These are phyloP conservation scores for Pseudogymnoascus sp. DNA, from an alignment of 2,329 filamentous ascomycete genomes.

Conservation along the genomic window DNA sequence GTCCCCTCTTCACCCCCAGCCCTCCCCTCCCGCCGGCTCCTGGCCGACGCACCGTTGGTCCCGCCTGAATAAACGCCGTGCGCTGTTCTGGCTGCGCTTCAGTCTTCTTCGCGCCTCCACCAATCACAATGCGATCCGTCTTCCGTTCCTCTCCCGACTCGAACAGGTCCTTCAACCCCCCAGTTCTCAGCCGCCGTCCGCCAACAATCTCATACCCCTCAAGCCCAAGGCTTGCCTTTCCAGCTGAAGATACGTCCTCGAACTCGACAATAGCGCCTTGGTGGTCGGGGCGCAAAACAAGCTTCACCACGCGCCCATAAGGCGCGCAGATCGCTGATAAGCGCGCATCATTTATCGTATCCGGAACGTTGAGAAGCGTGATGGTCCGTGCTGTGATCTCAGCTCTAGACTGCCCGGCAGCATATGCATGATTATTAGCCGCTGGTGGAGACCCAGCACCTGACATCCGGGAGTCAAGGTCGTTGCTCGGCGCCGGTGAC, in stretches of 20 bases:
- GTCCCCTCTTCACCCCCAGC: constrained; percentile 28
- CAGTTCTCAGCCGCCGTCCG: constrained; percentile 45
- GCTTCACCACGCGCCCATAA: constrained; percentile 62
- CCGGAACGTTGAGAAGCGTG: constrained; percentile 75
- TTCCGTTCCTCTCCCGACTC: constrained; percentile 39
- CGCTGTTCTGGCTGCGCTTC: constrained; percentile 32
- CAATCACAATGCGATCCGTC: constrained; percentile 33
- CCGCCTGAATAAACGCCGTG: constrained; percentile 21
- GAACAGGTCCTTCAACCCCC: constrained; percentile 46
- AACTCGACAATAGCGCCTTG: constrained; percentile 84
- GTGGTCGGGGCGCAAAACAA: constrained; percentile 72
- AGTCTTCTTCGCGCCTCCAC: constrained; percentile 26
- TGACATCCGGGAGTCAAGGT: constrained; percentile 27
- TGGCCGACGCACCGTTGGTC: constrained; percentile 27
- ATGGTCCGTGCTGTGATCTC: constrained; percentile 62
- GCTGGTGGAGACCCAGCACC: constrained; percentile 25
- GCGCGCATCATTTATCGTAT: constrained; percentile 84
- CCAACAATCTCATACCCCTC: constrained; percentile 45
- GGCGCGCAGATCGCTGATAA: constrained; percentile 65
- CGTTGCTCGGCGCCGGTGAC: constrained; percentile 25
- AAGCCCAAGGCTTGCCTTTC: constrained; percentile 57
- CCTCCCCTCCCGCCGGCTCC: constrained; percentile 30
- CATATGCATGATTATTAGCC: constrained; percentile 19
- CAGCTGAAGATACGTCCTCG: constrained; percentile 54
- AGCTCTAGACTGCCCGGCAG: constrained; percentile 33